Evolutionary conservation across 139 green algal genomes (phyloP).

Genomic region (Yamagishiella unicocca): DNA sequence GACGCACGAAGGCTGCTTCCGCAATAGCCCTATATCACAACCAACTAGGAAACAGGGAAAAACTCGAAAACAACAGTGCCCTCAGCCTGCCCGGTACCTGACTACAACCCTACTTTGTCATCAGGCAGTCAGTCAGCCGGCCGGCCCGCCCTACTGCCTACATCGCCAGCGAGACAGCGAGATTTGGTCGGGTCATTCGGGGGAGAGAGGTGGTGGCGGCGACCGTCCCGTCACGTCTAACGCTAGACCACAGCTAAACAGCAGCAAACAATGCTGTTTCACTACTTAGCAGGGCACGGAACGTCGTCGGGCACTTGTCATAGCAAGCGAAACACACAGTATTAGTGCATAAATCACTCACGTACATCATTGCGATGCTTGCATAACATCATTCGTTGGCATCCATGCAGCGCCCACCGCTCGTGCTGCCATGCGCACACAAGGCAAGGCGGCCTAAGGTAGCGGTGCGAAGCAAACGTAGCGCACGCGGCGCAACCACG

Average conservation of each 20-base stretch:
- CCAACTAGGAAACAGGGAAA: slow-evolving; percentile 24
- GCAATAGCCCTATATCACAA: slow-evolving; percentile 24
- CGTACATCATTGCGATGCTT: slow-evolving; percentile 46
- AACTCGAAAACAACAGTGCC: slow-evolving; percentile 40
- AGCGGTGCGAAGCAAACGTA: background rate
- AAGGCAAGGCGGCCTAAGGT: background rate
- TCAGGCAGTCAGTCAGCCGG: slow-evolving; percentile 19
- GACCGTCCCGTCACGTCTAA: slow-evolving; percentile 40
- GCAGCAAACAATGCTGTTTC: slow-evolving; percentile 40
- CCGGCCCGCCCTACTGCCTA: background rate
- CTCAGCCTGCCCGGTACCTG: slow-evolving; percentile 35
- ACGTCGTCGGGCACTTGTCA: slow-evolving; percentile 39
- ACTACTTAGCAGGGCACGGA: slow-evolving; percentile 31
- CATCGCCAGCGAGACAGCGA: background rate
- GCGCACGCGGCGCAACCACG: background rate
- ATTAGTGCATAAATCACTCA: slow-evolving; percentile 47
- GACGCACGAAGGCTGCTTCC: background rate
- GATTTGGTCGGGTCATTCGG: slow-evolving; percentile 6
- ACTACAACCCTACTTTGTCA: slow-evolving; percentile 22
- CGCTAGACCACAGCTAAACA: slow-evolving; percentile 31
- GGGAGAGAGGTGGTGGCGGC: background rate
- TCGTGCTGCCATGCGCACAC: background rate
- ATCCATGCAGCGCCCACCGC: slow-evolving; percentile 9
- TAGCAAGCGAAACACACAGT: slow-evolving; percentile 44
- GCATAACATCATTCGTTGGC: slow-evolving; percentile 31